A percentile compares a stretch with the other conserved stretches of the same genome.
These are phyloP conservation scores for Glutinoglossum americanum DNA, from an alignment of 495 filamentous ascomycete genomes.

Conservation along the genomic window DNA sequence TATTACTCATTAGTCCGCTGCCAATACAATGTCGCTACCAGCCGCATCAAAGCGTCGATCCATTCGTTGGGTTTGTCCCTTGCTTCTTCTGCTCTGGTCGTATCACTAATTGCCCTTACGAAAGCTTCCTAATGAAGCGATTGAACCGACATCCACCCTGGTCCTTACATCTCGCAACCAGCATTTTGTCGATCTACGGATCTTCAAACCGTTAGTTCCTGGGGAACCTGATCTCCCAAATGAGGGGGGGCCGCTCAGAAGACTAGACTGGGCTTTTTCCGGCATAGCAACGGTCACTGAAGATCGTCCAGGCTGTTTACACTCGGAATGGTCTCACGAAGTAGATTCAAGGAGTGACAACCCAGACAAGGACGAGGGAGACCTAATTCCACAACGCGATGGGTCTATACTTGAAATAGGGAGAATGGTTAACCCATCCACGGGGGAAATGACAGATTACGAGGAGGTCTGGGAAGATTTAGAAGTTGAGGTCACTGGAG, in stretches of 20 bases:
- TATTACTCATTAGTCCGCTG: not conserved
- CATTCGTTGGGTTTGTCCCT: not conserved
- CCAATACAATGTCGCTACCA: not conserved
- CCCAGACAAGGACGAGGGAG: slow-evolving; percentile 24
- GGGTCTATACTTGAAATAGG: slow-evolving; percentile 27
- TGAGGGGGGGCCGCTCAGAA: not conserved
- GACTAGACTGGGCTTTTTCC: slow-evolving; percentile 29
- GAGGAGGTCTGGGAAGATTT: slow-evolving; percentile 30
- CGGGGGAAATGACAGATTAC: slow-evolving; percentile 22
- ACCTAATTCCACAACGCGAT: slow-evolving; percentile 22
- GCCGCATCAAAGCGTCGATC: not conserved
- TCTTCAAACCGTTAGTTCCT: slow-evolving; percentile 9
- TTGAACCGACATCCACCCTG: slow-evolving; percentile 23
- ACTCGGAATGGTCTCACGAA: slow-evolving; percentile 28
- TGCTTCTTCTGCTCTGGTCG: not conserved
- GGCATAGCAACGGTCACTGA: slow-evolving; percentile 12
- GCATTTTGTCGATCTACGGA: slow-evolving; percentile 30
- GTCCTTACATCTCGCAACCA: slow-evolving; percentile 27
- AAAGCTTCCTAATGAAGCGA: slow-evolving; percentile 17
- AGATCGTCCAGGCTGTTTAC: slow-evolving; percentile 6
- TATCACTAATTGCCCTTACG: not conserved
- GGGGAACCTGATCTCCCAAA: not conserved
- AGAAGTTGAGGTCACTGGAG: slow-evolving; percentile 8
- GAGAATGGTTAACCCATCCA: slow-evolving; percentile 23
- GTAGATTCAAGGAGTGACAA: slow-evolving; percentile 25